phyloP scores from a whole-genome alignment of 2,329 filamentous ascomycete genomes.

The Claviceps maximensis region DNA sequence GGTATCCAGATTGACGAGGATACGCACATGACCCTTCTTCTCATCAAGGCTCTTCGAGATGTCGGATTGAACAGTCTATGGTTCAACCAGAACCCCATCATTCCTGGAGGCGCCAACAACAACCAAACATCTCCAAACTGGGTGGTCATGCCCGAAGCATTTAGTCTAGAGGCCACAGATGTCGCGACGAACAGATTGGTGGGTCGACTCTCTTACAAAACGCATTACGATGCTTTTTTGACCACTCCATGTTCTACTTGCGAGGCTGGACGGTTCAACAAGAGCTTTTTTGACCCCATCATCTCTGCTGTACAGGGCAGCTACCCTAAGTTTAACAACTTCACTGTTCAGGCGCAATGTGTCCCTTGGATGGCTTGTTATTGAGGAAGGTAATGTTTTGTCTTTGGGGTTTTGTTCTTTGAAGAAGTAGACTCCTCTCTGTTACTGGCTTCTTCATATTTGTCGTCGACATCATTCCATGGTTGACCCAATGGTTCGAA shows the following conservation, averaged over 20 bases:
- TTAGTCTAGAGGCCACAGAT: conserved; percentile 22
- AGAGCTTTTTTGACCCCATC: conserved; percentile 24
- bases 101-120: conserved; percentile 19
- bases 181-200: conserved; percentile 19
- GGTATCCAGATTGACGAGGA: conserved; percentile 25
- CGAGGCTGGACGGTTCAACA: conserved; percentile 22
- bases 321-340: conserved; percentile 25
- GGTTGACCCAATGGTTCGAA: conserved; percentile 6
- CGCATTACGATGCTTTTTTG: conserved; percentile 25
- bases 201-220: conserved; percentile 24
- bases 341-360: conserved; percentile 24
- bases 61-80: conserved; percentile 25
- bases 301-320: conserved; percentile 24
- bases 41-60: conserved; percentile 26
- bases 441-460: conserved; percentile 1
- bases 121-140: conserved; percentile 18
- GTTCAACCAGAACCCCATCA: conserved; percentile 26
- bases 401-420: conserved; percentile 1
- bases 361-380: conserved; percentile 25
- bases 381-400: conserved; percentile 6
- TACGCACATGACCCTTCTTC: conserved; percentile 25
- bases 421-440: conserved; percentile 1
- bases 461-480: conserved; percentile 2
- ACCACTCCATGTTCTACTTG: conserved; percentile 23
- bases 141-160: conserved; percentile 27